phyloP scores from a whole-genome alignment of 768 basidiomycete species.

The Boletus insuetus region DNA sequence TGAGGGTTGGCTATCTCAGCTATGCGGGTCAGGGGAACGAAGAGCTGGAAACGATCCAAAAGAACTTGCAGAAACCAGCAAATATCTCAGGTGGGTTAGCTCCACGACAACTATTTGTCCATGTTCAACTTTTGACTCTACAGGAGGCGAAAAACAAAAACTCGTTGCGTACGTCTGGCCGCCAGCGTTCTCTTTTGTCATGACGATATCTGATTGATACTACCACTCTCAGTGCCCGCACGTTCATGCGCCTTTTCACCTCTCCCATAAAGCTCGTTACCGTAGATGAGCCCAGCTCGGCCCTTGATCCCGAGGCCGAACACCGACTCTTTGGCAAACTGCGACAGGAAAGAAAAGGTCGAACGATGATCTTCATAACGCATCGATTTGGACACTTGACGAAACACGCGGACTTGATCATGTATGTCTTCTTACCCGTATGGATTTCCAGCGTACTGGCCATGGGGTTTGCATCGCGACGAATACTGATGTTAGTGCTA shows the following conservation, averaged over 20 bases:
- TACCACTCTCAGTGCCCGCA: slow-evolving; percentile 29
- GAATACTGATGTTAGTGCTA: not conserved
- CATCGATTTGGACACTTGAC: slow-evolving; percentile 41
- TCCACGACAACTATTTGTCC: not conserved
- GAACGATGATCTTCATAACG: slow-evolving; percentile 41
- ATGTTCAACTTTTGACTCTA: not conserved
- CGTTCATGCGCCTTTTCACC: slow-evolving; percentile 39
- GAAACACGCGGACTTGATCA: slow-evolving; percentile 35
- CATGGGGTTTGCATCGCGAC: not conserved
- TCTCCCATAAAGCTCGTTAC: slow-evolving; percentile 30
- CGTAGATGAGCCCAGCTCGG: slow-evolving; percentile 39
- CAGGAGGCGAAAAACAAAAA: slow-evolving; percentile 33
- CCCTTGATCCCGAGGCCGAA: slow-evolving; percentile 37
- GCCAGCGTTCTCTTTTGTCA: not conserved
- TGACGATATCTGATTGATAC: not conserved
- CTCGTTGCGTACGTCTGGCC: slow-evolving; percentile 23
- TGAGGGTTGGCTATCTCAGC: slow-evolving; percentile 29
- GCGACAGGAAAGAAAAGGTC: slow-evolving; percentile 25
- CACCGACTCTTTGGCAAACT: slow-evolving; percentile 32
- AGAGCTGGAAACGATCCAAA: slow-evolving; percentile 13
- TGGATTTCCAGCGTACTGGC: too few relatives aligned
- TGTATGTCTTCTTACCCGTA: slow-evolving; percentile 24
- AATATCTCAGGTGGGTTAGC: slow-evolving; percentile 24
- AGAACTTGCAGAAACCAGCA: slow-evolving; percentile 17
- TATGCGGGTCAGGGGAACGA: slow-evolving; percentile 12